These are phyloP conservation scores for Globisporangium barbulae DNA, from an alignment of 352 stramenopile species.

Conservation along the genomic window DNA sequence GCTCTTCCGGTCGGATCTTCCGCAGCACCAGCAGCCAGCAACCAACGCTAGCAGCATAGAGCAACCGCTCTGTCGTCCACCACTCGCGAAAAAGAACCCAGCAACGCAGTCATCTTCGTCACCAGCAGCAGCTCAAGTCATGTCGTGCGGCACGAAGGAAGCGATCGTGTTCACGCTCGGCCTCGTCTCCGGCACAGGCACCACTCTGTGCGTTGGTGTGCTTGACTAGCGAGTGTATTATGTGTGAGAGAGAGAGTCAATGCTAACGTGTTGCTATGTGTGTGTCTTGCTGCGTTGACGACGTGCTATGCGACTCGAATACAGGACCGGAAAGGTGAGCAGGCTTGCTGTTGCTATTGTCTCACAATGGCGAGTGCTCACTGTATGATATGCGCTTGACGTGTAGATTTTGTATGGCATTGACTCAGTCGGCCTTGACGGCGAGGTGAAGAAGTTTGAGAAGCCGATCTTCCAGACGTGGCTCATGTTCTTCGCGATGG, in stretches of 20 bases:
- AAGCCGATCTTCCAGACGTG: constrained; percentile 96
- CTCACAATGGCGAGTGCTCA: background rate
- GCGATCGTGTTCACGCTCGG: constrained; percentile 77
- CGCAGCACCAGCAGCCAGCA: background rate
- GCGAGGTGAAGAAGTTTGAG: constrained; percentile 89
- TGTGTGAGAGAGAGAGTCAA: background rate
- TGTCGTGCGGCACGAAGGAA: constrained; percentile 81
- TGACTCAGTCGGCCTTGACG: constrained; percentile 83
- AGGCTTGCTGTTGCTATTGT: background rate
- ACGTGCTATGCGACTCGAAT: background rate
- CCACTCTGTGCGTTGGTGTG: constrained; percentile 55
- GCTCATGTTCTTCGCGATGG: constrained; percentile 96
- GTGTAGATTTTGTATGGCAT: constrained; percentile 92
- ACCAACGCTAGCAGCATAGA: background rate
- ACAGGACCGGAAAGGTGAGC: constrained; percentile 66
- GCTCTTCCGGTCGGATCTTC: constrained; percentile 4
- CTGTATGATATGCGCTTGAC: background rate
- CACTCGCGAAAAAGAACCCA: constrained; percentile 11
- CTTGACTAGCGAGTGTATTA: background rate
- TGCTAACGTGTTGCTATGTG: background rate
- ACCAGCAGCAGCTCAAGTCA: constrained; percentile 14
- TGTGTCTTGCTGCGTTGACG: background rate
- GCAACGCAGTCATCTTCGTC: background rate
- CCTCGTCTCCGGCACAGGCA: constrained; percentile 80
- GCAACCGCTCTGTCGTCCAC: background rate